Evolutionary conservation across 768 basidiomycete genomes (phyloP), one percentile per base, ranked within the genome.

Genomic region (Royoungia palumana): DNA sequence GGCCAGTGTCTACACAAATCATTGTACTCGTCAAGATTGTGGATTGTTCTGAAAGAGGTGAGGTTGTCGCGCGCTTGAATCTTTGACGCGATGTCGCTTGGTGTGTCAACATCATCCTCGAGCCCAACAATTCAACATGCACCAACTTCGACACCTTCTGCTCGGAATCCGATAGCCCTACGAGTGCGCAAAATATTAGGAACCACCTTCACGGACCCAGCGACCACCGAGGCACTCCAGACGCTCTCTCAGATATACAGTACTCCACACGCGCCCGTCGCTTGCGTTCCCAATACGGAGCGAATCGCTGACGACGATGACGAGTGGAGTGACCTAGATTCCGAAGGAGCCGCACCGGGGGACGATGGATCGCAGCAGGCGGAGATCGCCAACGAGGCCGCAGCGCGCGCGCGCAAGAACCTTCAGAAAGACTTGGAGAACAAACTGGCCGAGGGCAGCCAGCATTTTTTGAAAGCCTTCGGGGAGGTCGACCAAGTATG

Each of bases 141-240:
- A 19, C 21, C 19, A 17, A 25, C 49, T 21, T 41, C 56, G 8
- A 27, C 47, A 0, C 21, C 49, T 5, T 6, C 37, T 17, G 20
- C 61, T 40, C 77, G 81, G 51, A 89, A 88, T 58, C 92, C 94
- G 2, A 77, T 94, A 35, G 82, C 91, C n/a, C 70, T 87, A 1
- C 78, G 94, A 11, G 72, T 95, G n/a, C 94, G 92, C 69, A 96
- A 96, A 69, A 85, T 94, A 51, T 74, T 95, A 17, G 83, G 87
- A 30, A 86, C 86, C 2, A 86, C 78, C 41, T 92, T 86, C 50
- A 82, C 88, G 22, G 89, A 91, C 57, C 74, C 80, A 32, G 80
- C 83, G 6, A 91, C 89, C 1, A 75, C 75, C 22, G 88, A 95
- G 58, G 93, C 92, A 3, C 72, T 96, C 12, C 75, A 79, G 39